Evolutionary conservation across 106 monocot species (phyloP), one percentile per base, ranked within the genome.

Genomic region (Ottelia alismoides): DNA sequence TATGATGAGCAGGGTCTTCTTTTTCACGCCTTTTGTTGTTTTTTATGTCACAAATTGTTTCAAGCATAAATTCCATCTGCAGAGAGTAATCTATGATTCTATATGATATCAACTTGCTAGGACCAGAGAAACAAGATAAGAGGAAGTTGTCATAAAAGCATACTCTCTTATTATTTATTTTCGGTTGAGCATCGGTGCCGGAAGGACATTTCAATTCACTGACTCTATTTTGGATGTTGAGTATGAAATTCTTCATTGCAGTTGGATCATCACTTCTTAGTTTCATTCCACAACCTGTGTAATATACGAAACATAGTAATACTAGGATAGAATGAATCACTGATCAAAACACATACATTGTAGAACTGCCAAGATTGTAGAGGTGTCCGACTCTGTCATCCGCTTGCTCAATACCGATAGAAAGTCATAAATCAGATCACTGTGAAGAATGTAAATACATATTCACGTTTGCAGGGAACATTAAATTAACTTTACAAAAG

Each of bases 11-110:
- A 62, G 82, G 76, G 57, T 85, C 98, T 65, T 82, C 88, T 70
- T 79, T 90, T 17, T 76, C 28, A 64, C 72, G 74, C 58, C 72
- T 82, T 54, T 98, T 98, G 61, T 98, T 90, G 68, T 90, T 90
- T 55, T 98, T 98, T 57, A 98, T 98, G 51, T 98, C 85, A 72
- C 78, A 90, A 71, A 98, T 90, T 6, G 79, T 98, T 28, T 98
- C 90, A 28, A 98, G 79, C 89, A 90, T 90, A 53, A 90, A 90
- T 49, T 98, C 78, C 98, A 98, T 98, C 98, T 98, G 70, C 56
- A 70, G 47, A 11, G 26, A 43, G 16, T 16, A 7, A 53, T 26
- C 4, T 22, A 22, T 9, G n/a, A n/a, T 25, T 9, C 1, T 3
- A 53, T 11, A 24, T 2, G 26, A 20, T 22, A 3, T 23, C 11